These are phyloP conservation scores for Cyberlindnera japonica DNA, from an alignment of 805 yeast genomes.

Conservation along the genomic window DNA sequence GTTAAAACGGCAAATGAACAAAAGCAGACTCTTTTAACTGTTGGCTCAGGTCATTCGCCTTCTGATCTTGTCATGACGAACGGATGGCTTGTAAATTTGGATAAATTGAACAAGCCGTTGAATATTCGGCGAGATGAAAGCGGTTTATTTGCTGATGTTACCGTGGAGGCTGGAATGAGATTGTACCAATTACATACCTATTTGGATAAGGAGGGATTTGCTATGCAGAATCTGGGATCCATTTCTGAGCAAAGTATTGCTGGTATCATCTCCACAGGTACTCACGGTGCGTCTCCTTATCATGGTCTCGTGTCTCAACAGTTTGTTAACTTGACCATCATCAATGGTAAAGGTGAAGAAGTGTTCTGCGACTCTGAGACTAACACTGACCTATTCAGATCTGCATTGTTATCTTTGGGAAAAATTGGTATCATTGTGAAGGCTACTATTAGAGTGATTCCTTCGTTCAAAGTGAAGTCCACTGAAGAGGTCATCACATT, in stretches of 20 bases:
- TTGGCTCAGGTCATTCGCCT: slow-evolving; percentile 96
- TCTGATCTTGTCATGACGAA: slow-evolving; percentile 82
- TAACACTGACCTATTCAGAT: slow-evolving; percentile 68
- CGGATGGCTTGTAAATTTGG: slow-evolving; percentile 87
- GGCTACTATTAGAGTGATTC: slow-evolving; percentile 82
- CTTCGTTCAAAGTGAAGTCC: slow-evolving; percentile 76
- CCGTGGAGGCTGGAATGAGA: slow-evolving; percentile 92
- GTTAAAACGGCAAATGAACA: slow-evolving; percentile 60
- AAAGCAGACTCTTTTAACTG: slow-evolving; percentile 69
- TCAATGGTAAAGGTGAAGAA: slow-evolving; percentile 72
- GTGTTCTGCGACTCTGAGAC: slow-evolving; percentile 48
- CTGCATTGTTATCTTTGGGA: slow-evolving; percentile 83
- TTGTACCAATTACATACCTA: slow-evolving; percentile 68
- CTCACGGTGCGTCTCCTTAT: slow-evolving; percentile 92
- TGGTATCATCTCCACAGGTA: slow-evolving; percentile 95
- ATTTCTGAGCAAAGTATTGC: slow-evolving; percentile 91
- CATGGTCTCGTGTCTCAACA: slow-evolving; percentile 91
- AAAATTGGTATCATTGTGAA: slow-evolving; percentile 86
- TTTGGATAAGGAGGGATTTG: slow-evolving; percentile 61
- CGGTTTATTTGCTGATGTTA: slow-evolving; percentile 78
- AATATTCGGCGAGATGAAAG: slow-evolving; percentile 44
- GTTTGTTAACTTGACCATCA: slow-evolving; percentile 69
- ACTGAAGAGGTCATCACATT: slow-evolving; percentile 79
- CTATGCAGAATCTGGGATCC: slow-evolving; percentile 89
- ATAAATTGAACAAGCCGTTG: slow-evolving; percentile 60